phyloP scores from a whole-genome alignment of 225 moss, liverwort and hornwort species.

The Bryoerythrophyllum caledonicum region DNA sequence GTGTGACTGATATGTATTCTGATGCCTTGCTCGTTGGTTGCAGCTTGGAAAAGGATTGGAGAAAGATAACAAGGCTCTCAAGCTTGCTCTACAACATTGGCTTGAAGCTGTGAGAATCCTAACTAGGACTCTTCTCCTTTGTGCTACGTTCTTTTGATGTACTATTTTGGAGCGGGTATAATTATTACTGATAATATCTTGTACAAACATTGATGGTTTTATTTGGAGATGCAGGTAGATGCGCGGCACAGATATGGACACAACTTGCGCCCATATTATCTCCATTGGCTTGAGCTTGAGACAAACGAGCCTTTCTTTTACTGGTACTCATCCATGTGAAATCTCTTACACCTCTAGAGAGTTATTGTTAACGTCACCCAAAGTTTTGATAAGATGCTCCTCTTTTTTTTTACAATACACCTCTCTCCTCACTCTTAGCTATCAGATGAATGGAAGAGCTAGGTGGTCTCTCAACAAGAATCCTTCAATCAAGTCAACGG shows the following conservation, averaged over 20 bases:
- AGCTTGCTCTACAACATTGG: constrained; percentile 85
- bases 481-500: no score
- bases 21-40: constrained; percentile 8
- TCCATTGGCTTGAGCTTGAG: constrained; percentile 54
- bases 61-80: constrained; percentile 70
- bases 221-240: constrained; percentile 59
- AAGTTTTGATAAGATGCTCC: no score
- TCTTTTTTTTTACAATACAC: no score
- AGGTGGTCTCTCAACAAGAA: no score
- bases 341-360: not conserved
- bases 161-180: not conserved
- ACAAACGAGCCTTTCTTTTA: constrained; percentile 94
- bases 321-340: constrained; percentile 45
- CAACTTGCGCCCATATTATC: constrained; percentile 75
- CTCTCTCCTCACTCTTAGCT: no score
- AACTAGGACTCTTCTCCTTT: not conserved
- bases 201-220: not conserved
- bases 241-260: constrained; percentile 95
- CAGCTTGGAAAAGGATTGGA: constrained; percentile 91
- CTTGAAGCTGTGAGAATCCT: constrained; percentile 81
- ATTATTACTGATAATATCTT: no score
- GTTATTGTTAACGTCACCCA: no score
- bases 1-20: not conserved
- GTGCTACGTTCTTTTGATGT: no score
- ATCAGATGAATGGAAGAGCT: no score